Conservation (phyloP, 352 stramenopile species). For the Albugo laibachii region DNA sequence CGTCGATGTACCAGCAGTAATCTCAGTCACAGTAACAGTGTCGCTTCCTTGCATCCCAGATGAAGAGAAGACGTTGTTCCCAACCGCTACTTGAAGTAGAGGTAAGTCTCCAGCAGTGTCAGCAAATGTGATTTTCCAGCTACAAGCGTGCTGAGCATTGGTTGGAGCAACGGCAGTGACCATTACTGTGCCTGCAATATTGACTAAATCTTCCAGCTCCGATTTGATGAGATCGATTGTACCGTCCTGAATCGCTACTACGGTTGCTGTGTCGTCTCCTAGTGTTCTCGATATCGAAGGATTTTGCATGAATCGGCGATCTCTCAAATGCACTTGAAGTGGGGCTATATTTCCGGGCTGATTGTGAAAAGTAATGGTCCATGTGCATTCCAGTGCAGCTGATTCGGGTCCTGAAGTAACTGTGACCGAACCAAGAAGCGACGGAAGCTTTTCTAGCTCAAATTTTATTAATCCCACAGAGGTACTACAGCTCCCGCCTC, state of each 20-base stretch:
- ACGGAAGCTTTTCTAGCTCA: constrained; percentile 24
- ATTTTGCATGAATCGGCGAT: constrained; percentile 5
- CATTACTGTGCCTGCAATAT: constrained; percentile 72
- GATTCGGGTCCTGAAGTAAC: constrained; percentile 22
- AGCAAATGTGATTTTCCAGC: constrained; percentile 87
- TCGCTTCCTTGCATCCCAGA: constrained; percentile 9
- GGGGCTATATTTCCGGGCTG: constrained; percentile 70
- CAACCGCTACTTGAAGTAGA: constrained; percentile 27
- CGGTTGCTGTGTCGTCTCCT: constrained; percentile 65
- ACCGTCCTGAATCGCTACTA: constrained; percentile 54
- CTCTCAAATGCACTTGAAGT: constrained; percentile 22
- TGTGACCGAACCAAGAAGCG: constrained; percentile 20
- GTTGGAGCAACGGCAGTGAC: constrained; percentile 25
- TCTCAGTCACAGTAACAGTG: constrained; percentile 20
- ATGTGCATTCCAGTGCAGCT: constrained; percentile 60
- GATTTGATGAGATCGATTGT: constrained; percentile 87
- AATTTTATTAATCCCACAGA: constrained; percentile 26
- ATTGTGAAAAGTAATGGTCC: constrained; percentile 80
- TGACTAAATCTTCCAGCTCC: constrained; percentile 81
- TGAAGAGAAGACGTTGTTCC: constrained; percentile 13
- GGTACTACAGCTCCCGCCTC: constrained; percentile 54
- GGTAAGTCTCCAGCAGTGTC: constrained; percentile 78
- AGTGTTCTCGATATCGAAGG: constrained; percentile 12
- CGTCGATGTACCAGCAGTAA: constrained; percentile 27
- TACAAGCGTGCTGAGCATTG: constrained; percentile 52